Conservation (phyloP, 169 alveolate species). For the Plasmodium gaboni region DNA sequence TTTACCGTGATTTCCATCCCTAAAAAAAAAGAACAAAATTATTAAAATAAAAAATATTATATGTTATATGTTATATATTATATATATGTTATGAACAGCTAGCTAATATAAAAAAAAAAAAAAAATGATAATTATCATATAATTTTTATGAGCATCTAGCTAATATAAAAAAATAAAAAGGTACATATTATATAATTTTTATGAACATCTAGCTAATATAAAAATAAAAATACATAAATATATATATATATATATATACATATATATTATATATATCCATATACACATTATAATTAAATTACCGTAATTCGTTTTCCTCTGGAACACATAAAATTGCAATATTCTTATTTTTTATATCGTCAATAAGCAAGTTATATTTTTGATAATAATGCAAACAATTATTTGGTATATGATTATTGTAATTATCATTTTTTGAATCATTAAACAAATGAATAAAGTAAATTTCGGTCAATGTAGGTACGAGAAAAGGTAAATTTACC, state of each 20-base stretch:
- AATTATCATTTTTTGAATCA: constrained; percentile 36
- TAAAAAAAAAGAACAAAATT: constrained; percentile 7
- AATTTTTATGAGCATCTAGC: no score
- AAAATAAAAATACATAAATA: no score
- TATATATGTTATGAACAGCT: neutral
- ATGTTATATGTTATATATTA: neutral
- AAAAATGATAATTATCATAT: no score
- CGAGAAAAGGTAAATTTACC: constrained; percentile 58
- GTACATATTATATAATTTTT: no score
- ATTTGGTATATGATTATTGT: constrained; percentile 27
- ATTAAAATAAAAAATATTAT: constrained; percentile 3
- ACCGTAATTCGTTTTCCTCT: constrained; percentile 65
- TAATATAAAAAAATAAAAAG: no score
- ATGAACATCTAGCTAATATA: no score
- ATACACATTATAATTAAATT: neutral
- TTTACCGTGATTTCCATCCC: constrained; percentile 28
- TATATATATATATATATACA: no score
- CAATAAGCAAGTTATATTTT: constrained; percentile 55
- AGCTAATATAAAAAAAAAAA: neutral
- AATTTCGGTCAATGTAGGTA: constrained; percentile 73
- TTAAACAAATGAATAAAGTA: constrained; percentile 73
- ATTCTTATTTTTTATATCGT: constrained; percentile 49
- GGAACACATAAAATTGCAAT: constrained; percentile 66
- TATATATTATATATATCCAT: no score
- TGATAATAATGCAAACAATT: constrained; percentile 51